Base-by-base conservation (phyloP, 2,329 filamentous ascomycete species). In the Pyricularia sp. region DNA sequence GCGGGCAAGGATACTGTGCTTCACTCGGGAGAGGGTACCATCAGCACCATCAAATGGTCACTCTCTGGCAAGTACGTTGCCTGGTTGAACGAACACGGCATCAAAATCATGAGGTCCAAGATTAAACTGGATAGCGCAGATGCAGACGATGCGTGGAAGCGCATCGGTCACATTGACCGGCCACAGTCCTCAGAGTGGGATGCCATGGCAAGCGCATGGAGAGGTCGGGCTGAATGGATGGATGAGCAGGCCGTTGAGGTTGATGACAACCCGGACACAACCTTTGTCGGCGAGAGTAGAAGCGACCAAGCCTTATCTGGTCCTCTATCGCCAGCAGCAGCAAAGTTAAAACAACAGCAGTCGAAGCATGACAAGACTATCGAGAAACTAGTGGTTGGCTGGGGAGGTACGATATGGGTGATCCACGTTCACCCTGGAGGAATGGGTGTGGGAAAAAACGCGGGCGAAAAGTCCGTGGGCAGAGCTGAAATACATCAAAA, bases 381-480 rank as follows among this genome's bases (percentile, higher is more conserved):
- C 16, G 93, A 97, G 75, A 90, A 93, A 70, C 79, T 97, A 24
- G 79, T 99, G 8, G 89, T 99, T 28, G 94, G 94, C 10, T 99
- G 96, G 94, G 94, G 94, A 67, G 89, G 93, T 66, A 96, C 90
- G 1, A 91, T 96, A 65, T 99, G 94, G 94, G 88, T 99, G 63
- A 88, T 99, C 65, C 89, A 97, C 74, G 88, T 99, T 22, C 89
- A 93, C 72, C 87, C 90, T 5, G 89, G 89, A 16, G 85, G 85
- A n/a, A 73, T 84, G 59, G 85, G 86, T 4, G 77, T 83, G 61
- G 88, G 86, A 35, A 90, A 85, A 71, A 79, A 88, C 71, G 84
- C 82, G 40, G 86, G 87, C 62, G 88, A 91, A 72, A 86, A 82
- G 71, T 87, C 85, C 61, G 83, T 89, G 70, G 93, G 91, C 33